These are phyloP conservation scores for Cutaneotrichosporon daszewskae DNA, from an alignment of 1,284 basidiomycete species.

Conservation along the genomic window DNA sequence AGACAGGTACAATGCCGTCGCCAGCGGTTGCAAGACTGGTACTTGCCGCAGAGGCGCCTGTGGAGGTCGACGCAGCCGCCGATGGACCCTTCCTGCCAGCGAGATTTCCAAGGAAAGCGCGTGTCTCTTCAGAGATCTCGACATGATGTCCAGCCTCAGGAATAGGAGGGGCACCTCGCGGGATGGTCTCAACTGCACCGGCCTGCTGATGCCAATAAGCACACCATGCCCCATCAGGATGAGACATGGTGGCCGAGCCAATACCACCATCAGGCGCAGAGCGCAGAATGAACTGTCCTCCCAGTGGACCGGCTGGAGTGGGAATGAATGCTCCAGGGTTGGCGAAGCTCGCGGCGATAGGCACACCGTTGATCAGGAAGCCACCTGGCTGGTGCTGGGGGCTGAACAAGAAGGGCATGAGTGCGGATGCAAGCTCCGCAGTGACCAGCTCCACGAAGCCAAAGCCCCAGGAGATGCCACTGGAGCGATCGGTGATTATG, in stretches of 20 bases:
- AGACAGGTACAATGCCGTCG: too few relatives aligned
- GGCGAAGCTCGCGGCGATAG: conserved; percentile 81
- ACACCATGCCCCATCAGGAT: conserved; percentile 54
- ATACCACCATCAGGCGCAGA: conserved; percentile 35
- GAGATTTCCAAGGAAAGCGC: conserved; percentile 30
- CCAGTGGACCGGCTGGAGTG: conserved; percentile 53
- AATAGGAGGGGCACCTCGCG: conserved; percentile 19
- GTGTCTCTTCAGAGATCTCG: conserved; percentile 14
- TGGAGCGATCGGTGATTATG: conserved; percentile 76
- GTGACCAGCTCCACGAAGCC: conserved; percentile 86
- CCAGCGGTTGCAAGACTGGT: too few relatives aligned
- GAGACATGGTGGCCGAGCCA: conserved; percentile 45
- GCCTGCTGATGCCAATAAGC: conserved; percentile 39
- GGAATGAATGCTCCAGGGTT: conserved; percentile 78
- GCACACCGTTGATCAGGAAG: conserved; percentile 76
- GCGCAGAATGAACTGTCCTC: conserved; percentile 29
- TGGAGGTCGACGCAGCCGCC: not conserved
- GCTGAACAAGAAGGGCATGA: conserved; percentile 73
- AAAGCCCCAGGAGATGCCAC: conserved; percentile 79
- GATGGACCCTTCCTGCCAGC: conserved; percentile 18
- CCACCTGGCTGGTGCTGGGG: conserved; percentile 75
- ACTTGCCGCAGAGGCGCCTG: not conserved
- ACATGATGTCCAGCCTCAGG: conserved; percentile 4
- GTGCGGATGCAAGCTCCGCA: conserved; percentile 59
- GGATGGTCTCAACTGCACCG: conserved; percentile 27